phyloP scores from a whole-genome alignment of 331 rosid genomes.

The Pyracantha coccinea region DNA sequence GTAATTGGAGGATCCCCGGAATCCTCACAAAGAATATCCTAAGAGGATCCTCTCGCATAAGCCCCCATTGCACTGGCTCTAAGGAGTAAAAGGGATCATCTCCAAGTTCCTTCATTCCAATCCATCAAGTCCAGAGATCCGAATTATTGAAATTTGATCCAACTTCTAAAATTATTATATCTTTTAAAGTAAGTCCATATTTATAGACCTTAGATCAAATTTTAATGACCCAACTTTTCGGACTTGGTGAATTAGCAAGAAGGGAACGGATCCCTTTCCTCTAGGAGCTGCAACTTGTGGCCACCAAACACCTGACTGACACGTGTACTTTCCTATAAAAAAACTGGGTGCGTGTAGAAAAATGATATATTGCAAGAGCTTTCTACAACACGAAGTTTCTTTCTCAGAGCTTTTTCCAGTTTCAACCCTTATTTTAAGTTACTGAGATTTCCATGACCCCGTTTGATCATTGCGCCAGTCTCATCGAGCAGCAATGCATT shows the following conservation, averaged over 20 bases:
- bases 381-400: slow-evolving; percentile 1
- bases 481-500: slow-evolving; percentile 1
- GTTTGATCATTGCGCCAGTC: not conserved
- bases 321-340: not conserved
- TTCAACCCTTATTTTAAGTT: not conserved
- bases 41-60: too few species aligned
- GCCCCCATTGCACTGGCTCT: not conserved
- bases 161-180: fast-evolving
- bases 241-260: fast-evolving
- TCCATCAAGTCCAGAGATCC: fast-evolving
- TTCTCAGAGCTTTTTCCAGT: not conserved
- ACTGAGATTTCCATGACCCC: slow-evolving; percentile 12
- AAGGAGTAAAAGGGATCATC: too few species aligned
- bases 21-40: too few species aligned
- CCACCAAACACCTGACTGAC: not conserved
- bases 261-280: too few species aligned
- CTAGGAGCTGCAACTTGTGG: not conserved
- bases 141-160: fast-evolving
- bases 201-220: fast-evolving
- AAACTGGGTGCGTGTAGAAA: not conserved
- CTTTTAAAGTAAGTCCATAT: fast-evolving
- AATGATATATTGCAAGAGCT: not conserved
- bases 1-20: too few species aligned
- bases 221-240: fast-evolving
- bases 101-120: too few species aligned